Percentiles rank a stretch among this genome's conserved stretches.
phyloP scores from a whole-genome alignment of 2,329 filamentous ascomycete species.

The Clonostachys solani region DNA sequence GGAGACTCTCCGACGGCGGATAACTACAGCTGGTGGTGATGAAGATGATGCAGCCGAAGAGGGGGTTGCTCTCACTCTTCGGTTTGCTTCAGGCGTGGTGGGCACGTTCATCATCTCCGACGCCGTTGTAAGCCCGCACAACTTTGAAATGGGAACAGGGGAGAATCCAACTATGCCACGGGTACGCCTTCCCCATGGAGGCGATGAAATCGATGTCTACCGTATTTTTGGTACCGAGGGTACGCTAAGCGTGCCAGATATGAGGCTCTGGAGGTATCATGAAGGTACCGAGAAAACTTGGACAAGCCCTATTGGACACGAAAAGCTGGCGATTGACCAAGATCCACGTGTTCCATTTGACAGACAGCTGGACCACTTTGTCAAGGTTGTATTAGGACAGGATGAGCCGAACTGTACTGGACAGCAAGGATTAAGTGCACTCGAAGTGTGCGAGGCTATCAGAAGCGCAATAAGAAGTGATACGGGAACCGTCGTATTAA shows the following conservation, averaged over 20 bases:
- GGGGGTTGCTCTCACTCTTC: constrained; percentile 47
- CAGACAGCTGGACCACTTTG: constrained; percentile 45
- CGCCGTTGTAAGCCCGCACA: constrained; percentile 43
- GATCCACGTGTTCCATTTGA: constrained; percentile 36
- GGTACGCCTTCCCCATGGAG: too few relatives aligned
- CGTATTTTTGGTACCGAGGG: constrained; percentile 48
- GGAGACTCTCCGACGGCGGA: constrained; percentile 15
- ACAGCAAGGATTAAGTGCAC: constrained; percentile 42
- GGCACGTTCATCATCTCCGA: constrained; percentile 55
- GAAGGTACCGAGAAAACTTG: constrained; percentile 16
- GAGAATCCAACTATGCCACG: constrained; percentile 50
- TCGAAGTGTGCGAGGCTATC: constrained; percentile 48
- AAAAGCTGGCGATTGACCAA: background rate
- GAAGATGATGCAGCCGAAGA: constrained; percentile 42
- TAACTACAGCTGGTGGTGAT: background rate
- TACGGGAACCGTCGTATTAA: too few relatives aligned
- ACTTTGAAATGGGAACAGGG: constrained; percentile 52
- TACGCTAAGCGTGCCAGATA: constrained; percentile 49
- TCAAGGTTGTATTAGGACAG: constrained; percentile 36
- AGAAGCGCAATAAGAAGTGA: constrained; percentile 5
- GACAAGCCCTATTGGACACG: constrained; percentile 6
- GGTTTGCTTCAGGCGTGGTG: constrained; percentile 48
- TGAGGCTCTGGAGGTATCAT: constrained; percentile 42
- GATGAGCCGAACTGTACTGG: constrained; percentile 40
- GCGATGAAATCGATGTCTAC: constrained; percentile 35